phyloP scores from a whole-genome alignment of 768 basidiomycete genomes.

The Hemileccinum impolitum region DNA sequence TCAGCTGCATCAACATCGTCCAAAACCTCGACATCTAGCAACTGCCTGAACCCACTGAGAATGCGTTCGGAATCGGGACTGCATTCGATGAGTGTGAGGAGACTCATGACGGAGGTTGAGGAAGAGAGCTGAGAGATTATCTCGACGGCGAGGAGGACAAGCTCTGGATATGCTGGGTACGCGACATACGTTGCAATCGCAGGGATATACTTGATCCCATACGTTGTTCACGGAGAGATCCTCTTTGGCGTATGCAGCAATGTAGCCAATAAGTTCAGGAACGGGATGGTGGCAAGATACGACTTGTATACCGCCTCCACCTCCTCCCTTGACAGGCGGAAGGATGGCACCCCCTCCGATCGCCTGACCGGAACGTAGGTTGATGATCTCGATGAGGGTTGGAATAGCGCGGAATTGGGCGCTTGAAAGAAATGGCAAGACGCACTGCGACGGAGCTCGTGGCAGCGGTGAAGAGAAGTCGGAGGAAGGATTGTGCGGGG shows the following conservation, averaged over 20 bases:
- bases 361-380: conserved; percentile 46
- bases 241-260: conserved; percentile 83
- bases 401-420: conserved; percentile 79
- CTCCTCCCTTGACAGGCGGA: conserved; percentile 70
- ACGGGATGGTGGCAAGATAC: conserved; percentile 89
- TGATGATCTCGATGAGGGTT: conserved; percentile 78
- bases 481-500: conserved; percentile 77
- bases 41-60: conserved; percentile 68
- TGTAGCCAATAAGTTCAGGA: conserved; percentile 76
- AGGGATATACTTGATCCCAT: conserved; percentile 68
- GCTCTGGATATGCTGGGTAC: conserved; percentile 66
- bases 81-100: conserved; percentile 75
- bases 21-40: conserved; percentile 60
- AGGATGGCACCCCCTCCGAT: conserved; percentile 33
- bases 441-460: conserved; percentile 75
- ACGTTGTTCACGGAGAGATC: conserved; percentile 62
- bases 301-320: conserved; percentile 73
- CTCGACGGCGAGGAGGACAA: conserved; percentile 74
- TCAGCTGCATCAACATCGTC: conserved; percentile 63
- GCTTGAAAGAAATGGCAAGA: conserved; percentile 70
- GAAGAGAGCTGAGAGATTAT: conserved; percentile 66
- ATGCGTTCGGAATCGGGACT: conserved; percentile 86
- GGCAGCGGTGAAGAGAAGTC: conserved; percentile 72
- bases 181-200: conserved; percentile 77
- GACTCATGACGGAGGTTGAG: conserved; percentile 63